A percentile compares a stretch with the other conserved stretches of the same genome.
These are phyloP conservation scores for Rubroboletus pulcherrimus DNA, from an alignment of 768 basidiomycete genomes.

Conservation along the genomic window DNA sequence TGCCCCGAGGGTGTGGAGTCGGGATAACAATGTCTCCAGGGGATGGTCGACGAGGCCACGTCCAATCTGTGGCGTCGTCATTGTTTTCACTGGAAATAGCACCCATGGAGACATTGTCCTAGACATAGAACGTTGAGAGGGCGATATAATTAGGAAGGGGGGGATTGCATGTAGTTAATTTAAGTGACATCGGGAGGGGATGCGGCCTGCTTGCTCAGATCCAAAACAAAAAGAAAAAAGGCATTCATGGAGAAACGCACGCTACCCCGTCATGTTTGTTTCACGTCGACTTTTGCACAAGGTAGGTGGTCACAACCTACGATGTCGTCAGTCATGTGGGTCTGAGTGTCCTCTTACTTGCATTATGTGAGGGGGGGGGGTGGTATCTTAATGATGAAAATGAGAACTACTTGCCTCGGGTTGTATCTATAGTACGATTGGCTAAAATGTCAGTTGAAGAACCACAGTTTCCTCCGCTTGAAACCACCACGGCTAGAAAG, in stretches of 20 bases:
- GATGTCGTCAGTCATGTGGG: not conserved
- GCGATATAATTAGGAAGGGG: not conserved
- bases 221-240: not conserved
- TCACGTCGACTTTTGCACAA: not conserved
- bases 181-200: not conserved
- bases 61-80: not conserved
- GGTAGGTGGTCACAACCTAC: not conserved
- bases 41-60: no score
- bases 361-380: no score
- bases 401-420: no score
- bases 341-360: not conserved
- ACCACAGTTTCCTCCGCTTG: not conserved
- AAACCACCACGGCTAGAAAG: no score
- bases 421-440: not conserved
- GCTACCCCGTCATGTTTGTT: not conserved
- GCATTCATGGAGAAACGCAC: no score
- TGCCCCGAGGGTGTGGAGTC: not conserved
- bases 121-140: not conserved
- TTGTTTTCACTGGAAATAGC: not conserved
- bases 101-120: conserved; percentile 6
- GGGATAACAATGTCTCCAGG: not conserved
- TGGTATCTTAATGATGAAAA: not conserved
- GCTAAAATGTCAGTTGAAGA: not conserved
- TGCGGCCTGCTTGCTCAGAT: not conserved
- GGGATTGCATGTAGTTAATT: not conserved